These are phyloP conservation scores for Penicillium arizonense DNA, from an alignment of 495 filamentous ascomycete species.

Conservation along the genomic window DNA sequence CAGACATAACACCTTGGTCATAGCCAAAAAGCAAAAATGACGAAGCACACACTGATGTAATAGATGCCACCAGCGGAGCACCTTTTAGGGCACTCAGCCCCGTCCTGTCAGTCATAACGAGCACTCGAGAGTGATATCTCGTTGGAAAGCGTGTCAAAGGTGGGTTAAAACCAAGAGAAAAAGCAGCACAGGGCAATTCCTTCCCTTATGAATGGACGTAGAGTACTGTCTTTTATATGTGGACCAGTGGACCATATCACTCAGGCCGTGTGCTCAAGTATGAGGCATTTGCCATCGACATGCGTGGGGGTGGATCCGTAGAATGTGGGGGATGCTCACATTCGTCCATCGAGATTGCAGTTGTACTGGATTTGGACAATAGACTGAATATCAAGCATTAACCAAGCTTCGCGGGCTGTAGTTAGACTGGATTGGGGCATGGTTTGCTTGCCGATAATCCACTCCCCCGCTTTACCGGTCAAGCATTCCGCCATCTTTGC, in stretches of 20 bases:
- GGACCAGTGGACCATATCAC: background rate
- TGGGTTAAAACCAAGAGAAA: background rate
- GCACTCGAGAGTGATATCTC: too few species aligned
- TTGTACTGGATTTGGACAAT: background rate
- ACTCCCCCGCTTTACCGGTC: background rate
- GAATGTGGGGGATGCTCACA: slow-evolving; percentile 11
- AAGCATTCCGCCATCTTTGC: background rate
- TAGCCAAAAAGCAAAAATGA: slow-evolving; percentile 34
- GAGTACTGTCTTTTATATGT: too few species aligned
- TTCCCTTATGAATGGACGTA: background rate
- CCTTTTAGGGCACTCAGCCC: slow-evolving; percentile 14
- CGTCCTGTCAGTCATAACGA: slow-evolving; percentile 12
- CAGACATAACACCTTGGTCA: slow-evolving; percentile 35
- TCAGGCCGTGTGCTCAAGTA: slow-evolving; percentile 2
- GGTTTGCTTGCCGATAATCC: background rate
- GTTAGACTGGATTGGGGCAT: background rate
- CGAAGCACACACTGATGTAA: slow-evolving; percentile 27
- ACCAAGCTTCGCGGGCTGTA: background rate
- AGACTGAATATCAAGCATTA: background rate
- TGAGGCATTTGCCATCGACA: slow-evolving; percentile 13
- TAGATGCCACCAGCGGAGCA: slow-evolving; percentile 20
- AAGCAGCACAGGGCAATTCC: background rate
- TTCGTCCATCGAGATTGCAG: background rate
- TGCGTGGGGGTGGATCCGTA: slow-evolving; percentile 17
- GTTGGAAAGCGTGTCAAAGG: too few species aligned